A percentile compares a stretch with the other conserved stretches of the same genome.
These are phyloP conservation scores for Emergomyces orientalis DNA, from an alignment of 2,329 filamentous ascomycete genomes.

Conservation along the genomic window DNA sequence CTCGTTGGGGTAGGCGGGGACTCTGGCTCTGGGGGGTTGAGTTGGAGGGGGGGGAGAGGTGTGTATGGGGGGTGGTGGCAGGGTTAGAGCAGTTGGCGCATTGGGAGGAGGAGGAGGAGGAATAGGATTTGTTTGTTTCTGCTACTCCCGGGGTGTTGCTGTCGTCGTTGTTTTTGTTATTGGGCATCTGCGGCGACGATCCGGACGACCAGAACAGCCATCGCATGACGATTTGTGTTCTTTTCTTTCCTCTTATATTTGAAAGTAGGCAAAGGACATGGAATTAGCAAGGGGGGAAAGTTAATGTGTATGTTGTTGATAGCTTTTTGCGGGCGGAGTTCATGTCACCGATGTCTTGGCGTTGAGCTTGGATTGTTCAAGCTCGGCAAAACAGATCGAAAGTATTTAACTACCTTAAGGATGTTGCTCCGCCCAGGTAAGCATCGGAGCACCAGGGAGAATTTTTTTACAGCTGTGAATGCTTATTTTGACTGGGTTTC, in stretches of 20 bases:
- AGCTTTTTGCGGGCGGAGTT: not conserved
- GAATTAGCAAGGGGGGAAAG: not conserved
- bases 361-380: not conserved
- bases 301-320: not conserved
- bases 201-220: constrained; percentile 42
- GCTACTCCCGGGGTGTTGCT: constrained; percentile 8
- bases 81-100: constrained; percentile 9
- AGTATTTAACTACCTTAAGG: no score
- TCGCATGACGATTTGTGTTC: constrained; percentile 36
- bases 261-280: constrained; percentile 4
- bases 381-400: no score
- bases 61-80: constrained; percentile 14
- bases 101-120: constrained; percentile 6
- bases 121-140: constrained; percentile 7
- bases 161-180: constrained; percentile 7
- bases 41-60: constrained; percentile 17
- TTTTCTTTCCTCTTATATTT: constrained; percentile 8
- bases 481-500: no score
- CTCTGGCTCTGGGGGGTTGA: constrained; percentile 19
- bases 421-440: no score
- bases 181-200: constrained; percentile 20
- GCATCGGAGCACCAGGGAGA: no score
- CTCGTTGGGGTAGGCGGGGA: constrained; percentile 14
- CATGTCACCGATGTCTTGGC: not conserved
- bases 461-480: no score